These are phyloP conservation scores for Biscogniauxia mediterranea DNA, from an alignment of 2,329 filamentous ascomycete genomes.

Conservation along the genomic window DNA sequence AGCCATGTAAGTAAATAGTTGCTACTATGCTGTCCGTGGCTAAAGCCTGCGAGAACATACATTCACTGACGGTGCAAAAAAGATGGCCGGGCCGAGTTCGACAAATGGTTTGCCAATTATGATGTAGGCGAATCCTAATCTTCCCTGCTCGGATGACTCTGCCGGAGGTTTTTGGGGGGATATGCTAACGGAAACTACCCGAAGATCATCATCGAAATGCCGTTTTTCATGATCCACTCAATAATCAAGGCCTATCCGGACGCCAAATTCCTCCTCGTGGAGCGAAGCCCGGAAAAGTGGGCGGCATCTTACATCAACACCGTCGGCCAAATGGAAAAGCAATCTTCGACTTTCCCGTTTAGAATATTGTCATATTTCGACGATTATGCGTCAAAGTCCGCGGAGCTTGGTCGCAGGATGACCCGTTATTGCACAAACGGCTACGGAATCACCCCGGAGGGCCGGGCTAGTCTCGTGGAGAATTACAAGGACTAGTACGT, in stretches of 20 bases:
- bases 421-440: constrained; percentile 19
- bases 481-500: constrained; percentile 29
- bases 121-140: constrained; percentile 29
- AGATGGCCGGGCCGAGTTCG: constrained; percentile 37
- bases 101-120: constrained; percentile 40
- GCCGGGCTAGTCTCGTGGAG: constrained; percentile 17
- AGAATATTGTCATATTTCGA: constrained; percentile 28
- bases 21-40: background rate
- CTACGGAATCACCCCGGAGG: constrained; percentile 16
- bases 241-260: constrained; percentile 33
- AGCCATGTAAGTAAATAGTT: constrained; percentile 28
- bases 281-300: constrained; percentile 37
- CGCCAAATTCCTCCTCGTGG: constrained; percentile 37
- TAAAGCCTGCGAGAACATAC: constrained; percentile 1
- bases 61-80: background rate
- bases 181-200: background rate
- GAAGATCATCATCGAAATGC: constrained; percentile 31
- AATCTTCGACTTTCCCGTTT: constrained; percentile 23
- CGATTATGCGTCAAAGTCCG: constrained; percentile 8
- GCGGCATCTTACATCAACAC: constrained; percentile 31
- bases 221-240: constrained; percentile 33
- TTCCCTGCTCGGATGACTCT: background rate
- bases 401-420: constrained; percentile 1
- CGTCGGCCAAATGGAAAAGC: constrained; percentile 10
- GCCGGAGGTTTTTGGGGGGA: background rate